Conservation (phyloP, 768 basidiomycete species). For the Boletus eberwhitei region DNA sequence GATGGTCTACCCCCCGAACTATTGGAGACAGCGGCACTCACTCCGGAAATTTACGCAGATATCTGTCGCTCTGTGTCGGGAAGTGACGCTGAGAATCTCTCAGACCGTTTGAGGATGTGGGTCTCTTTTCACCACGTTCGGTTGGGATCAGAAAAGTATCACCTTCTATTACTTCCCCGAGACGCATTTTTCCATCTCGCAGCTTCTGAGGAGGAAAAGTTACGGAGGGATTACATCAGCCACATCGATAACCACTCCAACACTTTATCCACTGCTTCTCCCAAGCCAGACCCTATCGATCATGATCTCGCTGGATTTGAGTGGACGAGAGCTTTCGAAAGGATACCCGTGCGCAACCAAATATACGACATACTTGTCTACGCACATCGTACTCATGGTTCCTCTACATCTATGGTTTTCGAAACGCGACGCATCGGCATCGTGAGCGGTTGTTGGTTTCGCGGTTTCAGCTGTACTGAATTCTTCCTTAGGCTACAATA, state of each 20-base stretch:
- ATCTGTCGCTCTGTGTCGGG: constrained; percentile 47
- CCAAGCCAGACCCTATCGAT: constrained; percentile 18
- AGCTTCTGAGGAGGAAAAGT: constrained; percentile 46
- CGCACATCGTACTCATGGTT: constrained; percentile 58
- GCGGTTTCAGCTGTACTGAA: background rate
- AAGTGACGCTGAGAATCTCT: constrained; percentile 27
- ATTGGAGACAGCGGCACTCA: constrained; percentile 57
- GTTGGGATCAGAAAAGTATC: constrained; percentile 55
- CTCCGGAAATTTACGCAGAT: constrained; percentile 51
- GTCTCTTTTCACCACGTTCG: constrained; percentile 56
- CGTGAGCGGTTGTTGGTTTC: constrained; percentile 38
- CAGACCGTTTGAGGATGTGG: constrained; percentile 52
- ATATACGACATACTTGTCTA: constrained; percentile 69
- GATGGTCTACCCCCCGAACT: constrained; percentile 50
- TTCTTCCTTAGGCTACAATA: constrained; percentile 49
- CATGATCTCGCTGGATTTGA: constrained; percentile 29
- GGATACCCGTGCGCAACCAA: constrained; percentile 62
- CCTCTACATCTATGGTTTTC: constrained; percentile 50
- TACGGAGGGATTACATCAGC: constrained; percentile 45
- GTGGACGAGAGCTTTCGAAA: constrained; percentile 47
- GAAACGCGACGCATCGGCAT: constrained; percentile 58
- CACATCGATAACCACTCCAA: constrained; percentile 30
- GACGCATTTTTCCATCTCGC: constrained; percentile 56
- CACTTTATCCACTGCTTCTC: constrained; percentile 7
- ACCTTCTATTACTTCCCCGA: constrained; percentile 56